A percentile compares a stretch with the other conserved stretches of the same genome.
phyloP scores from a whole-genome alignment of 441 rosid species.

The Euphorbia corollata region DNA sequence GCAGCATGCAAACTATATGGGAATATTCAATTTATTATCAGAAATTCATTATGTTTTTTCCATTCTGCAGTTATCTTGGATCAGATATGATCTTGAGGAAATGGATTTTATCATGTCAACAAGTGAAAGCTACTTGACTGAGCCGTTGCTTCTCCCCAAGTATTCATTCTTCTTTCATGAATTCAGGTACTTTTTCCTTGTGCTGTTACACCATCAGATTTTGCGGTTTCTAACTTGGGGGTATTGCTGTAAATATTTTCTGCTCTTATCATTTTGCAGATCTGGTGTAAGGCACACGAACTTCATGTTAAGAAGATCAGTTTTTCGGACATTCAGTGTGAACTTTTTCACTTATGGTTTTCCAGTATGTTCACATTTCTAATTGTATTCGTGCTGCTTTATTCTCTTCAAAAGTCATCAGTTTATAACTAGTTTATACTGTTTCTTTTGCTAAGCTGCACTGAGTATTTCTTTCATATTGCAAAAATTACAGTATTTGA shows the following conservation, averaged over 20 bases:
- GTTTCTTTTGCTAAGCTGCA: neutral
- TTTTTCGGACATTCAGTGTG: constrained; percentile 86
- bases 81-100: constrained; percentile 42
- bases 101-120: constrained; percentile 36
- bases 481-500: neutral
- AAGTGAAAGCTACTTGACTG: constrained; percentile 30
- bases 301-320: constrained; percentile 71
- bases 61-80: constrained; percentile 40
- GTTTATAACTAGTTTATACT: neutral
- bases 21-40: neutral
- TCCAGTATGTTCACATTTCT: constrained; percentile 57
- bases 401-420: neutral
- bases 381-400: constrained; percentile 5
- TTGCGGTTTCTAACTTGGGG: neutral
- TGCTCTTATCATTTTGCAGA: constrained; percentile 32
- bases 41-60: neutral
- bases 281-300: constrained; percentile 89
- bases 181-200: constrained; percentile 29
- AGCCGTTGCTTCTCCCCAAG: constrained; percentile 38
- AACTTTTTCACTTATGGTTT: constrained; percentile 98
- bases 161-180: constrained; percentile 35
- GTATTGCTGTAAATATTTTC: neutral
- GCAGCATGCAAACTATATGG: no score
- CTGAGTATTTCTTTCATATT: neutral
- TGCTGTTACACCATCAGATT: neutral